Evolutionary conservation across 148 eudicot genomes (phyloP).

Genomic region (Silene uniflora): DNA sequence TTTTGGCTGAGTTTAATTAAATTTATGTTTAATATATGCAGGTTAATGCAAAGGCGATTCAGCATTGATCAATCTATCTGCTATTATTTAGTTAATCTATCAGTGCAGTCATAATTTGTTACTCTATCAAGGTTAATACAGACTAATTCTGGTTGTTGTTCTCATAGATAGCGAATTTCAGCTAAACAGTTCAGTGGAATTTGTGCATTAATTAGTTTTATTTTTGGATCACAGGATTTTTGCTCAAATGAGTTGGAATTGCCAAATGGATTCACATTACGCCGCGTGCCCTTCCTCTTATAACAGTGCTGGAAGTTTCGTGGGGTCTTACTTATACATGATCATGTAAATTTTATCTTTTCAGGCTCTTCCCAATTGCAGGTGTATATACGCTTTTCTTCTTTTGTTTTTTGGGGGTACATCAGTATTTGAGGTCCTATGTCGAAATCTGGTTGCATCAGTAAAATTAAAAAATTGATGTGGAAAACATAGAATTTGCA

Average conservation of each 20-base stretch:
- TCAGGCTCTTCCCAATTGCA: conserved; percentile 54
- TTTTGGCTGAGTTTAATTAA: too few species aligned
- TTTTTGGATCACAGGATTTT: conserved; percentile 21
- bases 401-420: background rate
- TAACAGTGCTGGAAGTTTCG: conserved; percentile 69
- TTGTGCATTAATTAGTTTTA: background rate
- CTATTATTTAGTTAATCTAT: too few species aligned
- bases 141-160: conserved; percentile 4
- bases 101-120: conserved; percentile 18
- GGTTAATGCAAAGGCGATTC: too few species aligned
- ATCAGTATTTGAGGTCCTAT: background rate
- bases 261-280: conserved; percentile 51
- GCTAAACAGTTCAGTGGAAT: background rate
- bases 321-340: conserved; percentile 91
- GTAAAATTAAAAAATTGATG: too few species aligned
- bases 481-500: too few species aligned
- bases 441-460: too few species aligned
- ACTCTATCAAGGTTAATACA: conserved; percentile 20
- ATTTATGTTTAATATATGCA: too few species aligned
- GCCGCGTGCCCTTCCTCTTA: conserved; percentile 47
- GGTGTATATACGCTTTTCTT: conserved; percentile 33
- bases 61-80: too few species aligned
- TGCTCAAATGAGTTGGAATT: conserved; percentile 63
- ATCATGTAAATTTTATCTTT: conserved; percentile 93
- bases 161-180: background rate